Evolutionary conservation across 768 basidiomycete genomes (phyloP).

Genomic region (Boletellus emodensis): DNA sequence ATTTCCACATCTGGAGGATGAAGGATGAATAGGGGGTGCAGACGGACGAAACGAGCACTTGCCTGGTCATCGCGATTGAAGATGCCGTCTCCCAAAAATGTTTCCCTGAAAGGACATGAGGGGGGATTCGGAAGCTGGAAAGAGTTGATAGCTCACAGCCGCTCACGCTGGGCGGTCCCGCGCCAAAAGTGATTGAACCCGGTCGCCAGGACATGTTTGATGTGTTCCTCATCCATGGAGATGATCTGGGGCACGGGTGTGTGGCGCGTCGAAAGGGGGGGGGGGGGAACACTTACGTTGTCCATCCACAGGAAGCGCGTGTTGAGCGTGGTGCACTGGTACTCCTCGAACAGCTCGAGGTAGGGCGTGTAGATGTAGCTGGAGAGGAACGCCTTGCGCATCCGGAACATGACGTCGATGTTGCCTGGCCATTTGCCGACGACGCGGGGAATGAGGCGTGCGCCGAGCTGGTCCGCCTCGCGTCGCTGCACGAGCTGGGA

Average conservation of each 20-base stretch:
- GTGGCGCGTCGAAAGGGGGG: neutral
- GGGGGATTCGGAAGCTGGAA: neutral
- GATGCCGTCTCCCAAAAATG: constrained; percentile 68
- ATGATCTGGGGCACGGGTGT: constrained; percentile 45
- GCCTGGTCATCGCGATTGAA: constrained; percentile 76
- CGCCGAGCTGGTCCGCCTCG: constrained; percentile 47
- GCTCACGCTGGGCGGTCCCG: constrained; percentile 58
- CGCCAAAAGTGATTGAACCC: constrained; percentile 69
- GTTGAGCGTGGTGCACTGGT: constrained; percentile 67
- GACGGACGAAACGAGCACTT: constrained; percentile 15
- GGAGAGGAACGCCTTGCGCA: constrained; percentile 52
- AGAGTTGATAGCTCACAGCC: constrained; percentile 44
- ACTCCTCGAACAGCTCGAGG: constrained; percentile 63
- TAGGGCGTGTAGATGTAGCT: constrained; percentile 63
- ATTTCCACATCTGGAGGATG: constrained; percentile 53
- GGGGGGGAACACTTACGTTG: constrained; percentile 44
- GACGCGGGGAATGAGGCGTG: constrained; percentile 52
- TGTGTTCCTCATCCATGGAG: constrained; percentile 69
- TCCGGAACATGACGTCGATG: constrained; percentile 58
- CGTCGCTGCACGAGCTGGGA: constrained; percentile 34
- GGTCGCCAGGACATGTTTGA: constrained; percentile 60
- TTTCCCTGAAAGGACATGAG: constrained; percentile 30
- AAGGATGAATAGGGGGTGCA: neutral
- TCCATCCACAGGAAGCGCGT: constrained; percentile 66
- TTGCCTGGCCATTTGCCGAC: constrained; percentile 77